Evolutionary conservation across 2,329 filamentous ascomycete genomes (phyloP).

Genomic region (Cladosporium oxysporum): DNA sequence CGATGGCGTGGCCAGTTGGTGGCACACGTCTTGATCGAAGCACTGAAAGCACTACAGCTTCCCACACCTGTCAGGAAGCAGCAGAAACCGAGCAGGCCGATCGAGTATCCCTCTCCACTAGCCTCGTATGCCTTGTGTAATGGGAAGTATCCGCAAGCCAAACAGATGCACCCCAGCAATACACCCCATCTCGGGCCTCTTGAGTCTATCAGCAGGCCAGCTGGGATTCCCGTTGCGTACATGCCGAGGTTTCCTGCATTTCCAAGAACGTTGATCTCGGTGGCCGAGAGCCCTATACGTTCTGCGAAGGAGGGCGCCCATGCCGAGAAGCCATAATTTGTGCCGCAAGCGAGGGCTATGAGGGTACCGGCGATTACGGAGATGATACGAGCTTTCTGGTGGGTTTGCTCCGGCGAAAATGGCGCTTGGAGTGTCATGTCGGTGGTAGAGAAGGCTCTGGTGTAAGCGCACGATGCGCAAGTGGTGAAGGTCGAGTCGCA

Average conservation of each 20-base stretch:
- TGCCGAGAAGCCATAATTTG: slow-evolving; percentile 97
- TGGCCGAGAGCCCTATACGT: slow-evolving; percentile 82
- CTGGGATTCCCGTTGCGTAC: slow-evolving; percentile 86
- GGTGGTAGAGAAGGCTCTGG: not conserved
- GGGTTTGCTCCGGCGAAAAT: slow-evolving; percentile 1
- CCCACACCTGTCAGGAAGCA: slow-evolving; percentile 84
- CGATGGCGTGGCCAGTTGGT: slow-evolving; percentile 89
- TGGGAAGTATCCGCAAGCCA: slow-evolving; percentile 82
- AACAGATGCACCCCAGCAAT: slow-evolving; percentile 69
- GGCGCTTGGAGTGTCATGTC: slow-evolving; percentile 4
- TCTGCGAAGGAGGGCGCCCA: slow-evolving; percentile 97
- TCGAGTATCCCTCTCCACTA: slow-evolving; percentile 46
- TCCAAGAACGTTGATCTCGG: slow-evolving; percentile 83
- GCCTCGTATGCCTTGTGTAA: slow-evolving; percentile 75
- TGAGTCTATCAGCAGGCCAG: slow-evolving; percentile 83
- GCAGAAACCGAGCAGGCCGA: slow-evolving; percentile 72
- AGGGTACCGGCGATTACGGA: slow-evolving; percentile 83
- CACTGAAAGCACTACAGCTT: slow-evolving; percentile 87
- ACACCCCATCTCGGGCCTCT: slow-evolving; percentile 79
- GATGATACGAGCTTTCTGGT: slow-evolving; percentile 58
- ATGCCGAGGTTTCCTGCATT: slow-evolving; percentile 87
- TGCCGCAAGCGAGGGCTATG: slow-evolving; percentile 87
- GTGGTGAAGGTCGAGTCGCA: not conserved
- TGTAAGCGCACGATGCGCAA: slow-evolving; percentile 1
- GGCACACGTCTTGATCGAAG: slow-evolving; percentile 79